Evolutionary conservation across 768 basidiomycete genomes (phyloP).

Genomic region (Lentinula aciculospora): DNA sequence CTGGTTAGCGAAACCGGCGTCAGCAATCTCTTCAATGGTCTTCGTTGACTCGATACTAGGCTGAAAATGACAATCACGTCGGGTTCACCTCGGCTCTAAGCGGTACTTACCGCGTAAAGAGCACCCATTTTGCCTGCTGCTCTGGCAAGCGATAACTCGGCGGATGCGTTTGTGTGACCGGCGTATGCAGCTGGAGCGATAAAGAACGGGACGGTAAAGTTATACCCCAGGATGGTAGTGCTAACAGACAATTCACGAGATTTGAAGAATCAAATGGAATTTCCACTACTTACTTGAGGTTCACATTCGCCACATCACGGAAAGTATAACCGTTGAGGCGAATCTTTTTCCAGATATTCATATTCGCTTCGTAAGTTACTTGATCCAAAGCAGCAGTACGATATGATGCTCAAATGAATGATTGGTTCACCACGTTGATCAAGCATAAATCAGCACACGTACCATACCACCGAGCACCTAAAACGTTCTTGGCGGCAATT

Average conservation of each 20-base stretch:
- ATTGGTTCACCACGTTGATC: background rate
- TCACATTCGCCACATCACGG: constrained; percentile 17
- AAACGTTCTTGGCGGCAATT: constrained; percentile 20
- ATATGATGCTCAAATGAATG: constrained; percentile 13
- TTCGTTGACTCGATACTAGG: constrained; percentile 21
- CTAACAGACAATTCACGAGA: background rate
- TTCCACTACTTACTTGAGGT: constrained; percentile 13
- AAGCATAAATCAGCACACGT: background rate
- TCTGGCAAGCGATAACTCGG: constrained; percentile 37
- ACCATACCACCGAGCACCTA: constrained; percentile 16
- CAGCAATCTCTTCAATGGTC: constrained; percentile 20
- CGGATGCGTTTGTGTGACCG: constrained; percentile 34
- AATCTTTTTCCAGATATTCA: constrained; percentile 19
- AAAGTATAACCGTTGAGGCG: constrained; percentile 17
- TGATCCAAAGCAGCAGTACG: constrained; percentile 19
- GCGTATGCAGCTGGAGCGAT: constrained; percentile 37
- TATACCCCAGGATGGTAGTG: constrained; percentile 20
- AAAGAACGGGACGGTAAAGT: constrained; percentile 32
- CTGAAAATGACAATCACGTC: constrained; percentile 1
- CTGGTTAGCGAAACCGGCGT: constrained; percentile 15
- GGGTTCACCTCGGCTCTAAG: background rate
- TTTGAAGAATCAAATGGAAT: too few species aligned
- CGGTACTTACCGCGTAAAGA: constrained; percentile 25
- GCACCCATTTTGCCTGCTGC: constrained; percentile 36
- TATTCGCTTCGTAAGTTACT: constrained; percentile 20